phyloP scores from a whole-genome alignment of 768 basidiomycete species.

The Calocybe indica region DNA sequence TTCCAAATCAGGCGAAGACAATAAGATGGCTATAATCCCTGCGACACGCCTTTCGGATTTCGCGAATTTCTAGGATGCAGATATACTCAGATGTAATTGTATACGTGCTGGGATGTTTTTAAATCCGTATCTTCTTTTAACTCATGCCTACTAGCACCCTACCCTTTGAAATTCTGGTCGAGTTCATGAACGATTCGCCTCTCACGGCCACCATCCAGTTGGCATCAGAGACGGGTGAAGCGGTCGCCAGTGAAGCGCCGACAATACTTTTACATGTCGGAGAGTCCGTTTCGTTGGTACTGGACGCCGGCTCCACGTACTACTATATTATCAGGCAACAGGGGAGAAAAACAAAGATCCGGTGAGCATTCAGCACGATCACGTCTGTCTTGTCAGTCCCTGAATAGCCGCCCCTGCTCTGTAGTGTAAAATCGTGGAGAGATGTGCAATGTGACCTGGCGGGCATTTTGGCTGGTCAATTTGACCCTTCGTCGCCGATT shows the following conservation, averaged over 20 bases:
- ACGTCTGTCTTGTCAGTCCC: neutral
- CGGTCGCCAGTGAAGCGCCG: conserved; percentile 20
- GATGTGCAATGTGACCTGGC: neutral
- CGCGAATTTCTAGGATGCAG: neutral
- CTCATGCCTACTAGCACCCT: conserved; percentile 42
- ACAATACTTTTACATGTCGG: conserved; percentile 31
- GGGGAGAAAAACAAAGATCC: conserved; percentile 17
- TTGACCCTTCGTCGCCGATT: conserved; percentile 16
- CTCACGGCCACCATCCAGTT: conserved; percentile 34
- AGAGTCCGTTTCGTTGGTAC: conserved; percentile 39
- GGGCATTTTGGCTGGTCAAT: too few relatives aligned
- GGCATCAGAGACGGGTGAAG: conserved; percentile 18
- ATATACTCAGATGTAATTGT: too few relatives aligned
- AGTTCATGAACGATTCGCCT: conserved; percentile 42
- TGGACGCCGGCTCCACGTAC: conserved; percentile 43
- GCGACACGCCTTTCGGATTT: conserved; percentile 6
- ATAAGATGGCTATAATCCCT: conserved; percentile 18
- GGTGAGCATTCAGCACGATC: conserved; percentile 35
- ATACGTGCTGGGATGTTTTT: neutral
- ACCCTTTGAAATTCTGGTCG: conserved; percentile 48
- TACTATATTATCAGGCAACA: conserved; percentile 38
- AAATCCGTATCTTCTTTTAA: conserved; percentile 1
- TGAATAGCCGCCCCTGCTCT: neutral
- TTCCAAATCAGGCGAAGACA: conserved; percentile 23
- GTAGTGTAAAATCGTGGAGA: neutral